Evolutionary conservation across 108 stramenopile genomes (phyloP), one percentile per base, ranked within the genome.

Genomic region (Seminavis robusta): DNA sequence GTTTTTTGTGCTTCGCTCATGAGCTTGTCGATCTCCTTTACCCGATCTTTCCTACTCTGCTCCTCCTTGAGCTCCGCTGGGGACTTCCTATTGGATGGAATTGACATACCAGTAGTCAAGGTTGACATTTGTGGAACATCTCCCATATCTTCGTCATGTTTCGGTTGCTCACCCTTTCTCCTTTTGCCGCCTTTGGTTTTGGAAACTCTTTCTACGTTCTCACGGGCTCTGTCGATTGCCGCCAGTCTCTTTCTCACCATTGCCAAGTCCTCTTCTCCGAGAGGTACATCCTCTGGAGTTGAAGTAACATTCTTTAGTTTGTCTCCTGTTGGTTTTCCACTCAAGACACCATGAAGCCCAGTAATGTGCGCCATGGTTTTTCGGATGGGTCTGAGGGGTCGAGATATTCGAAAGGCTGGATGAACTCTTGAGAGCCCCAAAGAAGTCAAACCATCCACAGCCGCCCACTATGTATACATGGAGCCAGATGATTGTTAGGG

Each of bases 291-390:
- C 9, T 20, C 25, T 23, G n/a, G 48, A 19, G 25, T 5, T 7
- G 16, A 29, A 20, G 21, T 21, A 5, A 36, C 33, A 15, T 28
- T 24, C 7, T n/a, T 4, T 3, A 23, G 27, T 13, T 38, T 37
- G 9, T 32, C 25, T n/a, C 7, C 15, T 17, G 46, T 0, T 27
- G 39, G 69, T 61, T 93, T 93, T 29, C 86, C 80, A 68, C 92
- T 93, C n/a, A 93, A 11, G 0, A 87, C 33, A 8, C 92, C 92
- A 59, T 93, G 92, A 5, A 93, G 56, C 19, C 88, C 86, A 33
- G 92, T 93, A 9, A 63, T 42, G 33, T 76, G 53, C 7, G 92
- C 78, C 13, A 63, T 61, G 4, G 67, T 28, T 63, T 93, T 93
- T 31, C 92, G 79, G 27, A 88, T n/a, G n/a, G n/a, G n/a, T n/a